phyloP scores from a whole-genome alignment of 2,329 filamentous ascomycete species.

The Ramularia endophylla region DNA sequence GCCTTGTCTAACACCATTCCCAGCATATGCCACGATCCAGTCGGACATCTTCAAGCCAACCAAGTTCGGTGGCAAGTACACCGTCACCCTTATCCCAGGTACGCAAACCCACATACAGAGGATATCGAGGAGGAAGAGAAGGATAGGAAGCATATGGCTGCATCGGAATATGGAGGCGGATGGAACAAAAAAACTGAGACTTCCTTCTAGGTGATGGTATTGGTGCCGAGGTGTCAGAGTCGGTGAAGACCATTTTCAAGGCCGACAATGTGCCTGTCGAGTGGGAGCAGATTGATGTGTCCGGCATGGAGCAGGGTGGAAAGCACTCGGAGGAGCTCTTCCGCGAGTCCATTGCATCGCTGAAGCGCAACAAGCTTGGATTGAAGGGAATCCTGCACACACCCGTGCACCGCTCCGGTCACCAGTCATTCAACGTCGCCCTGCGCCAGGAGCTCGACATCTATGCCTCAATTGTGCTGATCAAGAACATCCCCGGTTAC shows the following conservation, averaged over 20 bases:
- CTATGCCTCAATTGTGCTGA: constrained; percentile 93
- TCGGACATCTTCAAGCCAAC: constrained; percentile 98
- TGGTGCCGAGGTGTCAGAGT: constrained; percentile 94
- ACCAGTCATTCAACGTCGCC: constrained; percentile 99
- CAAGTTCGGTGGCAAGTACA: constrained; percentile 99
- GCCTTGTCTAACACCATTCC: constrained; percentile 18
- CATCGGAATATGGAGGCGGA: no score
- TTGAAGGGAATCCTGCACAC: constrained; percentile 99
- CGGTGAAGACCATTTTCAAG: constrained; percentile 99
- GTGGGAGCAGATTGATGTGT: constrained; percentile 98
- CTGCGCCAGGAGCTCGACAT: constrained; percentile 99
- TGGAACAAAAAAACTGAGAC: constrained; percentile 13
- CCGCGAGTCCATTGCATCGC: constrained; percentile 87
- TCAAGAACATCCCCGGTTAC: constrained; percentile 99
- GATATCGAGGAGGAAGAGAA: no score
- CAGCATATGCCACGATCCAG: constrained; percentile 71
- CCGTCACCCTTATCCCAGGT: constrained; percentile 95
- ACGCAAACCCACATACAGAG: constrained; percentile 32
- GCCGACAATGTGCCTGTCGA: constrained; percentile 97
- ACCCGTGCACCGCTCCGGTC: constrained; percentile 89
- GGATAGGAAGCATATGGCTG: no score
- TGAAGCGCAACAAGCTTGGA: constrained; percentile 97
- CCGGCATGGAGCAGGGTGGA: constrained; percentile 76
- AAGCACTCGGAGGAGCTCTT: constrained; percentile 93
- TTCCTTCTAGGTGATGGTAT: constrained; percentile 70